Evolutionary conservation across 768 basidiomycete genomes (phyloP), one percentile per base, ranked within the genome.

Genomic region (Phlebiopsis flavidoalba): DNA sequence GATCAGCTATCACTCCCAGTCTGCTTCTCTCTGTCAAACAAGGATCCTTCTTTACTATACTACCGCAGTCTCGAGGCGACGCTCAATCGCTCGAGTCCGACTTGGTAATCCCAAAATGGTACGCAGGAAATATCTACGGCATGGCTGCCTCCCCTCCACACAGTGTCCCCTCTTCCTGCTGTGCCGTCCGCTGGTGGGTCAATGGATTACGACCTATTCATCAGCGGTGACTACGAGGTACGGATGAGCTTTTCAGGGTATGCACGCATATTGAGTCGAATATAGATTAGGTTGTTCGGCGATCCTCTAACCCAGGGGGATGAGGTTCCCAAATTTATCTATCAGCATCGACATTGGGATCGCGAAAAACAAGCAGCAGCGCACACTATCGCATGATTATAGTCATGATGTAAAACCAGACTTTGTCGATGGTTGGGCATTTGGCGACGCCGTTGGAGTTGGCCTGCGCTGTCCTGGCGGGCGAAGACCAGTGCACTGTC

Each of bases 161-260:
- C 59, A 60, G 74, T 36, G 77, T 86, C 36, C 71, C n/a, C 69
- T 24, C 75, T 88, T 50, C 89, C 86, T 33, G 67, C 66, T 2
- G 66, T 71, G 14, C 84, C 82, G 0, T 82, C 76, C 19, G 24
- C 62, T 3, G 72, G 62, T 1, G 53, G 63, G 15, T 81, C 79
- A 40, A 86, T 80, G 19, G 76, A 68, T 17, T 94, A 91, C 65
- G 80, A 87, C 56, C 67, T 95, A 3, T 83, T 89, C 62, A 75
- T 95, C 55, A 88, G 89, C 67, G 91, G 87, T 8, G 86, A 92
- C 63, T 95, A 94, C 68, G 93, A 96, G 80, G 91, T 33, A 22
- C 12, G 2, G 59, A 51, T 51, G 53, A 53, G 63, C 24, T 33
- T 5, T 45, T 17, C 31, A 37, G 8, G n/a, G 24, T 14, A 24